These are phyloP conservation scores for Porodaedalea pini DNA, from an alignment of 1,284 basidiomycete species.

Conservation along the genomic window DNA sequence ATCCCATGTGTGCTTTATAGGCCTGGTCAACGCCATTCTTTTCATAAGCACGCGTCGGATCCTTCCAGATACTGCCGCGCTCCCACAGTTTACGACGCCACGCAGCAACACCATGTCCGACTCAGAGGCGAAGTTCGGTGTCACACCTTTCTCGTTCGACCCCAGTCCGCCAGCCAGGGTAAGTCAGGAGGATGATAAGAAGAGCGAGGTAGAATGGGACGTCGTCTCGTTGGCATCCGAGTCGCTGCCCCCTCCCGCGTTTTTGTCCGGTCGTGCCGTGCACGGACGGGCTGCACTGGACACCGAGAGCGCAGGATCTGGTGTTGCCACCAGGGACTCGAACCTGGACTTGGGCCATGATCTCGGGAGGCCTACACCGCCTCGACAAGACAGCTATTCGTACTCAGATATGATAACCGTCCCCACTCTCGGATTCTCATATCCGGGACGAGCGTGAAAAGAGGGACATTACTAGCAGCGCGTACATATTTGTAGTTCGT, in stretches of 20 bases:
- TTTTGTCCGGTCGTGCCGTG: too few species aligned
- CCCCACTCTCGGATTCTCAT: background rate
- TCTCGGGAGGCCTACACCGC: background rate
- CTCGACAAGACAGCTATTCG: background rate
- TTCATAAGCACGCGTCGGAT: constrained; percentile 21
- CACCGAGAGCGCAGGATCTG: too few species aligned
- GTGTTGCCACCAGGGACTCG: too few species aligned
- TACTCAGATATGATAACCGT: background rate
- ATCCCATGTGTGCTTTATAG: background rate
- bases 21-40: constrained; percentile 23
- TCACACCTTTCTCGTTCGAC: constrained; percentile 12
- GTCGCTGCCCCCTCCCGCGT: too few species aligned
- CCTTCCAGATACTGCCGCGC: constrained; percentile 17
- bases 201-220: background rate
- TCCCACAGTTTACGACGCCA: constrained; percentile 21
- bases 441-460: background rate
- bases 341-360: too few species aligned
- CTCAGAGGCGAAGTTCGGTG: constrained; percentile 11
- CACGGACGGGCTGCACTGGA: too few species aligned
- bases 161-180: background rate
- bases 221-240: too few species aligned
- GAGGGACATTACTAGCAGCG: background rate
- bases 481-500: too few species aligned
- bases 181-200: background rate
- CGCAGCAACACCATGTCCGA: constrained; percentile 10